Base-by-base conservation (phyloP, 108 stramenopile genomes). In the Mayamaea pseudoterrestris region DNA sequence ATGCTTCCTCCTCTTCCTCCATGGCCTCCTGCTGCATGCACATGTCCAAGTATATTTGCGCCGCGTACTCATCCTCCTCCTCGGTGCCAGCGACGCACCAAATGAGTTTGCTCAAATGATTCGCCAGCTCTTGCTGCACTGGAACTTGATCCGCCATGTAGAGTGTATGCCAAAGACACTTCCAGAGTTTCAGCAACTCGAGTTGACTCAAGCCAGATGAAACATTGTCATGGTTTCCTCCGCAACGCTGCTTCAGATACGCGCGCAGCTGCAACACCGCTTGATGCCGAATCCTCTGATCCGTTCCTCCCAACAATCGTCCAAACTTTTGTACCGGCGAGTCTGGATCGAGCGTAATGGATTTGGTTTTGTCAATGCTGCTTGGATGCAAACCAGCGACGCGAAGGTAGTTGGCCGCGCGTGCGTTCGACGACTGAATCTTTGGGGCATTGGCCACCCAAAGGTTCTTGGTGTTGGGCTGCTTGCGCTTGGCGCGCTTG, bases 181-280 rank as follows among this genome's bases (percentile, higher is more conserved):
- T 95, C 90, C 90, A 92, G 26, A 95, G 68, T 57, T 89, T 92
- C 53, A 95, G 41, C 47, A 92, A 54, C 63, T 95, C 94, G 44
- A 93, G 35, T 48, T 90, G 80, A 13, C 73, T 78, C 25, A 92
- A 58, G 13, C 91, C 91, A 9, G 27, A 53, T 13, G 56, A 60
- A 32, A 51, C 61, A 27, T 63, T 58, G 29, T 55, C 65, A 28
- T 60, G 71, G 9, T 47, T 30, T 53, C 72, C 55, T 48, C 68
- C 80, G 30, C 55, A 71, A 21, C 82, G 57, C 11, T 69, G 73
- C 31, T 60, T 66, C 16, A 91, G 59, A 39, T 91, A 91, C 13
- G 45, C 52, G 27, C 68, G 60, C 25, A 91, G 60, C 41, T 69
- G 65, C 43, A 73, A 49, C 0, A 91, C 78, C 11, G 90, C 82